Conservation (phyloP, 73 alveolate genomes). For the Paramecium sexaurelia region DNA sequence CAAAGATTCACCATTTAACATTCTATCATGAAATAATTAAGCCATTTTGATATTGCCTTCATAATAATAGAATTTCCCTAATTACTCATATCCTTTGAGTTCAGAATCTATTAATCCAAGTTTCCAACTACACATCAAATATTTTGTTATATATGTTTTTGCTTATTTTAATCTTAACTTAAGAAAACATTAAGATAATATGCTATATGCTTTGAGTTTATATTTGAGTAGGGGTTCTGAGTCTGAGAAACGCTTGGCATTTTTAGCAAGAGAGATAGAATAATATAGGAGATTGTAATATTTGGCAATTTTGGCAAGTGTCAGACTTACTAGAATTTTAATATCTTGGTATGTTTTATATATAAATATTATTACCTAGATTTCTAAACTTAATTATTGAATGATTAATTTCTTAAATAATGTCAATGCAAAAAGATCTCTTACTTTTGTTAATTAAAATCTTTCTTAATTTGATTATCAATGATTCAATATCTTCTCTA, state of each 20-base stretch:
- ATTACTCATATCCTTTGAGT: constrained; percentile 57
- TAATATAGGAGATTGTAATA: not conserved
- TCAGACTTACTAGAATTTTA: not conserved
- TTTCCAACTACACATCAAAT: constrained; percentile 58
- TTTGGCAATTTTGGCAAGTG: not conserved
- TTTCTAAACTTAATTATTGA: not conserved
- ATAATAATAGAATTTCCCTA: constrained; percentile 59
- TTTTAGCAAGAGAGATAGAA: not conserved
- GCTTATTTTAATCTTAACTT: not conserved
- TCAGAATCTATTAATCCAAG: not conserved
- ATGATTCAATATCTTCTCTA: not conserved
- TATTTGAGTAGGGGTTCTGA: not conserved
- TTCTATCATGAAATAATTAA: not conserved
- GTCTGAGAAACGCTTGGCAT: constrained; percentile 26
- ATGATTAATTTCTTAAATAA: not conserved
- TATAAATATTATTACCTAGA: not conserved
- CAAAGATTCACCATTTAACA: not conserved
- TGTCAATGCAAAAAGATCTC: not conserved
- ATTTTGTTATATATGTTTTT: constrained; percentile 21
- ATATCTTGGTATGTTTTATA: not conserved
- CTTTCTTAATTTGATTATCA: not conserved
- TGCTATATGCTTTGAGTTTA: not conserved
- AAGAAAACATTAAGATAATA: not conserved
- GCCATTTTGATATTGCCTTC: constrained; percentile 40
- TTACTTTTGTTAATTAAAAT: not conserved